phyloP scores from a whole-genome alignment of 2,329 filamentous ascomycete species.

The Hypocrella siamensis region DNA sequence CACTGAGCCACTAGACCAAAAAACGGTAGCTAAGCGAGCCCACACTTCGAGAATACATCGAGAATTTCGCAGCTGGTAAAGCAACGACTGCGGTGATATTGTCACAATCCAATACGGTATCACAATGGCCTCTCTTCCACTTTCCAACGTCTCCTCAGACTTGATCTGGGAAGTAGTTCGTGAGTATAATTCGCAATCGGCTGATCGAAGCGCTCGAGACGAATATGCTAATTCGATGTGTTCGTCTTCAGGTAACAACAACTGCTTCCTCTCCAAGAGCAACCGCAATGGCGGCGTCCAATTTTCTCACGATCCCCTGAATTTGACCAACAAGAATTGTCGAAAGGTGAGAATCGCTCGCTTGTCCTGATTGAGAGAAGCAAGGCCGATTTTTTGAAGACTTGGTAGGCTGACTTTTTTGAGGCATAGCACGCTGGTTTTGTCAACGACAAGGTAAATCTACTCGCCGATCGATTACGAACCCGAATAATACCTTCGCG shows the following conservation, averaged over 20 bases:
- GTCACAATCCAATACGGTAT: slow-evolving; percentile 16
- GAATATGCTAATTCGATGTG: neutral
- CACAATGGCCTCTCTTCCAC: slow-evolving; percentile 41
- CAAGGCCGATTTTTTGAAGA: no score
- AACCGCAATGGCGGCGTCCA: slow-evolving; percentile 61
- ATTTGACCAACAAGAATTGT: slow-evolving; percentile 80
- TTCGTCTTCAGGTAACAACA: slow-evolving; percentile 55
- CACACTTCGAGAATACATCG: slow-evolving; percentile 20
- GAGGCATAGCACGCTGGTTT: slow-evolving; percentile 65
- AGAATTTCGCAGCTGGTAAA: slow-evolving; percentile 12
- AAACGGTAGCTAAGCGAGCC: slow-evolving; percentile 20
- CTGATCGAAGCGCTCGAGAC: no score
- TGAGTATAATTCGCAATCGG: slow-evolving; percentile 48
- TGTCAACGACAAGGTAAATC: slow-evolving; percentile 75
- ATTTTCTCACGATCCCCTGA: slow-evolving; percentile 90
- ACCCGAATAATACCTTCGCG: no score
- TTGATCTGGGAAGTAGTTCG: slow-evolving; percentile 90
- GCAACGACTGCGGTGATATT: slow-evolving; percentile 8
- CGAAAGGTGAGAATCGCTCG: no score
- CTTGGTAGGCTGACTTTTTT: slow-evolving; percentile 18
- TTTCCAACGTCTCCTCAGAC: slow-evolving; percentile 71
- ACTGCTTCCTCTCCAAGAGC: slow-evolving; percentile 87
- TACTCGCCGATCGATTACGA: slow-evolving; percentile 1
- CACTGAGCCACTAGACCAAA: slow-evolving; percentile 16
- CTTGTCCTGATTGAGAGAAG: no score